These are phyloP conservation scores for Cadophora luteo-olivacea DNA, from an alignment of 2,329 filamentous ascomycete genomes.

Conservation along the genomic window DNA sequence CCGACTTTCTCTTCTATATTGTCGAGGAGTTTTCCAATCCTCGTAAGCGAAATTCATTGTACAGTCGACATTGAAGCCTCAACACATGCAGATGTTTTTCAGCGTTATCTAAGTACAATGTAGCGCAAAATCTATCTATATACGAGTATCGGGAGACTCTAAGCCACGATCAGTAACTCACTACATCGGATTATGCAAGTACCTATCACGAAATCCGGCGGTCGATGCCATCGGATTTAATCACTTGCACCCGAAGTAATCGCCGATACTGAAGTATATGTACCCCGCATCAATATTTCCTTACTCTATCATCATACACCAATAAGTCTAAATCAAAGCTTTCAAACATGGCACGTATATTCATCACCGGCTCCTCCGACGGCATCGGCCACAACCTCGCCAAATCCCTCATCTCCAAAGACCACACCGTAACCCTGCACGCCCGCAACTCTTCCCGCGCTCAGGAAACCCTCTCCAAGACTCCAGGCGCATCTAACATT, in stretches of 20 bases:
- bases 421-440: constrained; percentile 25
- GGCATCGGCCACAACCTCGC: constrained; percentile 25
- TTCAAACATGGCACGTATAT: constrained; percentile 25
- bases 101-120: too few species aligned
- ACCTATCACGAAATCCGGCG: not conserved
- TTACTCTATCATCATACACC: not conserved
- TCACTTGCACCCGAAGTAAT: not conserved
- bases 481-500: constrained; percentile 15
- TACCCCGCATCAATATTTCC: not conserved
- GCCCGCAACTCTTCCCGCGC: constrained; percentile 23
- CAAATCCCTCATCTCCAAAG: constrained; percentile 24
- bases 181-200: not conserved
- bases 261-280: not conserved
- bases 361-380: constrained; percentile 28
- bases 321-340: not conserved
- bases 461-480: constrained; percentile 10
- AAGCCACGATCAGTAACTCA: not conserved
- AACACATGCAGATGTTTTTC: too few species aligned
- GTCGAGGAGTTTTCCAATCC: too few species aligned
- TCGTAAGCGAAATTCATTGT: too few species aligned
- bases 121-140: too few species aligned
- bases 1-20: too few species aligned
- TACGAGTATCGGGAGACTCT: too few species aligned
- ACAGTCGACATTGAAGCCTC: too few species aligned
- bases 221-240: constrained; percentile 3